A percentile compares a stretch with the other conserved stretches of the same genome.
Conservation (phyloP, 2,329 filamentous ascomycete genomes). For the Penicillium sp. region DNA sequence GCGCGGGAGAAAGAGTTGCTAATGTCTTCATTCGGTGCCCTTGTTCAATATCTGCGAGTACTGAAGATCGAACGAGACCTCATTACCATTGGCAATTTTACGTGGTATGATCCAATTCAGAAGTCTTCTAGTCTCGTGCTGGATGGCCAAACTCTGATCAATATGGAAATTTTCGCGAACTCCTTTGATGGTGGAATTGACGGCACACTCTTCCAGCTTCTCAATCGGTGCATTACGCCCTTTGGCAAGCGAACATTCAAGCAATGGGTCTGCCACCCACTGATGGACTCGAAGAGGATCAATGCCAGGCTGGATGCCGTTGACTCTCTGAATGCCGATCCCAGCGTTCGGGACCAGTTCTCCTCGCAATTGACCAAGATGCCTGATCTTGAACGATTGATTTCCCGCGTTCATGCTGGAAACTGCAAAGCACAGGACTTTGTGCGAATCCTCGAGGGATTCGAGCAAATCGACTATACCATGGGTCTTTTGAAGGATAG, state of each 20-base stretch:
- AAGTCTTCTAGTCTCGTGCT: constrained; percentile 84
- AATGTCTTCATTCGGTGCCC: constrained; percentile 85
- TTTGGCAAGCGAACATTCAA: constrained; percentile 95
- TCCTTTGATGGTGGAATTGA: constrained; percentile 77
- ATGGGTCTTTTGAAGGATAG: constrained; percentile 71
- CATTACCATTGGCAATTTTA: constrained; percentile 84
- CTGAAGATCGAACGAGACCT: constrained; percentile 85
- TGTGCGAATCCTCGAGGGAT: constrained; percentile 85
- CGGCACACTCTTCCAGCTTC: constrained; percentile 80
- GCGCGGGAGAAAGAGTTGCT: constrained; percentile 70
- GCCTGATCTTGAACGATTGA: constrained; percentile 87
- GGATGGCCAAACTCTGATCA: constrained; percentile 93
- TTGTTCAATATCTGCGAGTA: constrained; percentile 77
- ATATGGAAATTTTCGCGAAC: constrained; percentile 95
- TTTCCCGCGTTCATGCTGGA: constrained; percentile 88
- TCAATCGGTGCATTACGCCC: constrained; percentile 91
- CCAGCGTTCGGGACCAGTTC: constrained; percentile 75
- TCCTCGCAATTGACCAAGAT: constrained; percentile 81
- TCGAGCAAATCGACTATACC: constrained; percentile 95
- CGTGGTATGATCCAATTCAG: constrained; percentile 85
- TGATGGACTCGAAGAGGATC: constrained; percentile 80
- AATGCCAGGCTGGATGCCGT: constrained; percentile 92
- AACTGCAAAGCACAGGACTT: constrained; percentile 90
- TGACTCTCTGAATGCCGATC: constrained; percentile 81
- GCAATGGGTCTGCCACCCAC: constrained; percentile 94